phyloP scores from a whole-genome alignment of 495 filamentous ascomycete genomes.

The Darksidea phi region DNA sequence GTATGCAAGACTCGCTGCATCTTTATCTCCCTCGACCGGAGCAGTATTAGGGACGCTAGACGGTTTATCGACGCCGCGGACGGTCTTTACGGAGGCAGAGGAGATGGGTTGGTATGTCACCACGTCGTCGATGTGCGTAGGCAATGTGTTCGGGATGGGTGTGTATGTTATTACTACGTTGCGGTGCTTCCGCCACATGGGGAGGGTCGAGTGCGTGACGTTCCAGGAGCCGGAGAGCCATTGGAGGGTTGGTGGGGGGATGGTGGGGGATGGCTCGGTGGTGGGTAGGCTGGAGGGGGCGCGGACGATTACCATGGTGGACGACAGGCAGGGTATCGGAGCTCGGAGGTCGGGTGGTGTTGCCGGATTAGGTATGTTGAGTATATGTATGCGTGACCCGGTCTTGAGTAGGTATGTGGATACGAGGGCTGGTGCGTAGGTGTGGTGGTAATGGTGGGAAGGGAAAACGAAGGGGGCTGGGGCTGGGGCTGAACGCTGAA shows the following conservation, averaged over 20 bases:
- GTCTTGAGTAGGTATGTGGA: not conserved
- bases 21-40: slow-evolving; percentile 37
- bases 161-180: slow-evolving; percentile 76
- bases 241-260: slow-evolving; percentile 51
- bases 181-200: slow-evolving; percentile 68
- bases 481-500: slow-evolving; percentile 1
- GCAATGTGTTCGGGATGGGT: slow-evolving; percentile 32
- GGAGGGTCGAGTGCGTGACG: slow-evolving; percentile 73
- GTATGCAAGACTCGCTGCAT: slow-evolving; percentile 48
- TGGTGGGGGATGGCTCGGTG: slow-evolving; percentile 40
- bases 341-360: not conserved
- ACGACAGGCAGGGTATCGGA: not conserved
- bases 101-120: slow-evolving; percentile 60
- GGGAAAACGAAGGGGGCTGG: not conserved
- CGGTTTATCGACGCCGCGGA: slow-evolving; percentile 64
- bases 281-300: slow-evolving; percentile 20
- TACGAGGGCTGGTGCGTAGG: not conserved
- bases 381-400: not conserved
- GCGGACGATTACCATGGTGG: slow-evolving; percentile 11
- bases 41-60: not conserved
- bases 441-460: not conserved
- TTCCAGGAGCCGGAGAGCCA: slow-evolving; percentile 70
- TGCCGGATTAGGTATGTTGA: not conserved
- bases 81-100: slow-evolving; percentile 52
- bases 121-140: slow-evolving; percentile 59